Conservation (phyloP, 306 rosid species). For the Lotus japonicus region DNA sequence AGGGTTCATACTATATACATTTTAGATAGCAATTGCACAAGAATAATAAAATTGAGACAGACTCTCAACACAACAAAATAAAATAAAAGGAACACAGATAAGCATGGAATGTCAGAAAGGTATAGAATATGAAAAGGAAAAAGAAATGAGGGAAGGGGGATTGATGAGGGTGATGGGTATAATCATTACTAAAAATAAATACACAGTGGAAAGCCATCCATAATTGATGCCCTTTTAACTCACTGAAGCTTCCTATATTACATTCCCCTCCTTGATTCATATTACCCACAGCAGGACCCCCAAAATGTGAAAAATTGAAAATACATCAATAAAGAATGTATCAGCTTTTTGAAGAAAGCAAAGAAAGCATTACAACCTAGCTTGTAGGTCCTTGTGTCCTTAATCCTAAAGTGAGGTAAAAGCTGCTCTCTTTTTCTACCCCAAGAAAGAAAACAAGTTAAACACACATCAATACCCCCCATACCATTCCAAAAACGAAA, state of each 20-base stretch:
- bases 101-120: conserved; percentile 19
- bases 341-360: not conserved
- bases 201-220: conserved; percentile 4
- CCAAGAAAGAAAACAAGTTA: too few relatives aligned
- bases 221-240: conserved; percentile 7
- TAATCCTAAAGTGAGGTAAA: not conserved
- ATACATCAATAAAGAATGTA: not conserved
- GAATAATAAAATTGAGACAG: too few relatives aligned
- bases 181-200: conserved; percentile 36
- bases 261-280: not conserved
- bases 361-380: not conserved
- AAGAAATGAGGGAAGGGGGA: not conserved
- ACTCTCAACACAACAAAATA: not conserved
- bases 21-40: too few relatives aligned
- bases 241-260: conserved; percentile 28
- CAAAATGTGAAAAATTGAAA: not conserved
- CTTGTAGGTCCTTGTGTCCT: conserved; percentile 5
- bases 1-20: too few relatives aligned
- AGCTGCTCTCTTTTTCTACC: not conserved
- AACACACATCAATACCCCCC: not conserved
- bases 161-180: conserved; percentile 24
- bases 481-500: not conserved
- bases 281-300: not conserved
- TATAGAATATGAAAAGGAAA: conserved; percentile 21
- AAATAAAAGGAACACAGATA: not conserved